phyloP scores from a whole-genome alignment of 1,284 basidiomycete genomes.

The Puccinia horiana region DNA sequence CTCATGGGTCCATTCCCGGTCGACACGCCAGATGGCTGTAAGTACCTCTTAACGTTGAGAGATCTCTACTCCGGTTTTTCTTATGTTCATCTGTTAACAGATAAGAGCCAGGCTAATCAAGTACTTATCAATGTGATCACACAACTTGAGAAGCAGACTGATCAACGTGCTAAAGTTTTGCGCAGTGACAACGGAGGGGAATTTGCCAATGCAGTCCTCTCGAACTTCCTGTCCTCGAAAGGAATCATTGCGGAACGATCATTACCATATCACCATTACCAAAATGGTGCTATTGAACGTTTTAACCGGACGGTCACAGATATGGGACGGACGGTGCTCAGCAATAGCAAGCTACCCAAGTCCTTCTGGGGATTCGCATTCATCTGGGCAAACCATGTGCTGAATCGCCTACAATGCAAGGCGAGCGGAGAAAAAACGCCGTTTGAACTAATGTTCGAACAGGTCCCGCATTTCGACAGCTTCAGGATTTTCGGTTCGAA shows the following conservation, averaged over 20 bases:
- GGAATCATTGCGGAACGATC: not conserved
- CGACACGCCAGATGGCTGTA: not conserved
- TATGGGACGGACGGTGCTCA: not conserved
- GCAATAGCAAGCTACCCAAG: too few relatives aligned
- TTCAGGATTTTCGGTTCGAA: not conserved
- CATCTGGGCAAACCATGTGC: not conserved
- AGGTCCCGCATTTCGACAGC: not conserved
- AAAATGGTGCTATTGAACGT: too few relatives aligned
- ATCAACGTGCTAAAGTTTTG: not conserved
- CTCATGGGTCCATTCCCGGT: not conserved
- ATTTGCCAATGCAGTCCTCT: not conserved
- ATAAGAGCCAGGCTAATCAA: not conserved
- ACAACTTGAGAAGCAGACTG: not conserved
- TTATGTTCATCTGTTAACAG: not conserved
- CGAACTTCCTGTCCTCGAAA: not conserved
- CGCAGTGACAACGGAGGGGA: too few relatives aligned
- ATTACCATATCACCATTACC: conserved; percentile 21
- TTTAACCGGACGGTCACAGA: not conserved
- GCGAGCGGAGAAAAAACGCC: not conserved
- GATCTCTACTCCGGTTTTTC: not conserved
- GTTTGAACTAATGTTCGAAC: not conserved
- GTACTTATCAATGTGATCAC: not conserved
- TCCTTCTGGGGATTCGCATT: conserved; percentile 13
- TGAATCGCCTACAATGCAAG: not conserved
- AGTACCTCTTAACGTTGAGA: not conserved